Percentiles rank a stretch among this genome's conserved stretches.
These are phyloP conservation scores for Knoxdaviesia proteae DNA, from an alignment of 2,329 filamentous ascomycete species.

Conservation along the genomic window DNA sequence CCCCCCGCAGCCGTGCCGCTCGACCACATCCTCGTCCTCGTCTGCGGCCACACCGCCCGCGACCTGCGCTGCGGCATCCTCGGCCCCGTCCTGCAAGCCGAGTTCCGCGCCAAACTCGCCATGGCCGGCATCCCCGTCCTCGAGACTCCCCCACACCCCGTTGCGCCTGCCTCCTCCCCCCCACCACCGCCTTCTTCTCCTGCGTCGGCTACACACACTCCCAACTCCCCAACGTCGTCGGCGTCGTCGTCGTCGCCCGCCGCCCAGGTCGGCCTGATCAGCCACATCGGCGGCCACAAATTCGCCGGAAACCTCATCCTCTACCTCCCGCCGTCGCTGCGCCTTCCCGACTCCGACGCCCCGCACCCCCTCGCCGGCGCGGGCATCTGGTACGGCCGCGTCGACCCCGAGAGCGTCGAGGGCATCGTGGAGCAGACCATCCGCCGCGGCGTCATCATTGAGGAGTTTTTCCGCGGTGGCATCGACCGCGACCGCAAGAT, in stretches of 20 bases:
- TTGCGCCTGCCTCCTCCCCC: too few species aligned
- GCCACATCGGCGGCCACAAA: constrained; percentile 69
- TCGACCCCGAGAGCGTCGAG: constrained; percentile 56
- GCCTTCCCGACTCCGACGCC: not conserved
- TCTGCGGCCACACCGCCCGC: constrained; percentile 71
- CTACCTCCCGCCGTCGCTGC: constrained; percentile 43
- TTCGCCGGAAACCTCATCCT: constrained; percentile 72
- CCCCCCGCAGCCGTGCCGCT: constrained; percentile 32
- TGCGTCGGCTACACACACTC: not conserved
- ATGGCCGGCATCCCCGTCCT: constrained; percentile 27
- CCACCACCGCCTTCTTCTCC: not conserved
- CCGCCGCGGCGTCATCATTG: constrained; percentile 42
- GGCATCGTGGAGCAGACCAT: constrained; percentile 57
- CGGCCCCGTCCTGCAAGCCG: constrained; percentile 48
- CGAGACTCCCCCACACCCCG: constrained; percentile 2
- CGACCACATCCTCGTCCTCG: constrained; percentile 52
- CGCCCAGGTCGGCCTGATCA: constrained; percentile 48
- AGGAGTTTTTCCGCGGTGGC: constrained; percentile 51
- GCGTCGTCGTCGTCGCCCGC: constrained; percentile 9
- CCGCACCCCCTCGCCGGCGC: constrained; percentile 42
- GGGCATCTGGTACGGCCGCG: constrained; percentile 66
- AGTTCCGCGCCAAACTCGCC: constrained; percentile 38
- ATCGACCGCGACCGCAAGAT: constrained; percentile 35
- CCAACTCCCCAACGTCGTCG: not conserved
- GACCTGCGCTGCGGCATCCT: constrained; percentile 68